Evolutionary conservation across 1,284 basidiomycete genomes (phyloP).

Genomic region (Waitea zeae): DNA sequence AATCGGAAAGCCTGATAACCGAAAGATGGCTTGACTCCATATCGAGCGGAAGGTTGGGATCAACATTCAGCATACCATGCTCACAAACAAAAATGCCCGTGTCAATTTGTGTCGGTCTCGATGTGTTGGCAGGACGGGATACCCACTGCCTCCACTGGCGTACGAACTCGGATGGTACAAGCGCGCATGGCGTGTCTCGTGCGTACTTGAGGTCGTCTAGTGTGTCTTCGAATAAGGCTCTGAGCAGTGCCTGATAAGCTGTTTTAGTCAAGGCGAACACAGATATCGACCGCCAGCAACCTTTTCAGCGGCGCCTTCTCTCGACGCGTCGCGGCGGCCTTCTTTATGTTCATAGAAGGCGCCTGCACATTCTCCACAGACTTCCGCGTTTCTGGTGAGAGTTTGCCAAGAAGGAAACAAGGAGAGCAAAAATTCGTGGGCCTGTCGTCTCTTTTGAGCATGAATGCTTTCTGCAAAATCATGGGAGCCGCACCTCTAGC

Average conservation of each 20-base stretch:
- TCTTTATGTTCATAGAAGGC: too few species aligned
- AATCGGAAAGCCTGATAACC: slow-evolving; percentile 42
- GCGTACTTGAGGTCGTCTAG: slow-evolving; percentile 23
- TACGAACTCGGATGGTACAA: slow-evolving; percentile 43
- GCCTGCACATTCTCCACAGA: too few species aligned
- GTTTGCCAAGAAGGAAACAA: too few species aligned
- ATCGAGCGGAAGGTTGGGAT: slow-evolving; percentile 43
- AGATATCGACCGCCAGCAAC: too few species aligned
- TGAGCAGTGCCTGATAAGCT: slow-evolving; percentile 20
- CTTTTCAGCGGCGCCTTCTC: too few species aligned
- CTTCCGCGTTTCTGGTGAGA: too few species aligned
- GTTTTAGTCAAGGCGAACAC: too few species aligned
- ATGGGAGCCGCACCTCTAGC: too few species aligned
- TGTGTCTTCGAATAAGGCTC: slow-evolving; percentile 39
- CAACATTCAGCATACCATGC: slow-evolving; percentile 44
- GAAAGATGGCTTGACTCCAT: slow-evolving; percentile 29
- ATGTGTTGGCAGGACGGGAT: slow-evolving; percentile 30
- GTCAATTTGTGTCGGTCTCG: slow-evolving; percentile 43
- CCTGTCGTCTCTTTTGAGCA: too few species aligned
- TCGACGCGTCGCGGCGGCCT: too few species aligned
- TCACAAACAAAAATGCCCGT: slow-evolving; percentile 47
- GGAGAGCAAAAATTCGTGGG: too few species aligned
- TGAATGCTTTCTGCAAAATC: too few species aligned
- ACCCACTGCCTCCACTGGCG: slow-evolving; percentile 55
- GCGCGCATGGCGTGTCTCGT: slow-evolving; percentile 31